Evolutionary conservation across 441 rosid species (phyloP), one percentile per base, ranked within the genome.

Genomic region (Gossypium gossypioides): DNA sequence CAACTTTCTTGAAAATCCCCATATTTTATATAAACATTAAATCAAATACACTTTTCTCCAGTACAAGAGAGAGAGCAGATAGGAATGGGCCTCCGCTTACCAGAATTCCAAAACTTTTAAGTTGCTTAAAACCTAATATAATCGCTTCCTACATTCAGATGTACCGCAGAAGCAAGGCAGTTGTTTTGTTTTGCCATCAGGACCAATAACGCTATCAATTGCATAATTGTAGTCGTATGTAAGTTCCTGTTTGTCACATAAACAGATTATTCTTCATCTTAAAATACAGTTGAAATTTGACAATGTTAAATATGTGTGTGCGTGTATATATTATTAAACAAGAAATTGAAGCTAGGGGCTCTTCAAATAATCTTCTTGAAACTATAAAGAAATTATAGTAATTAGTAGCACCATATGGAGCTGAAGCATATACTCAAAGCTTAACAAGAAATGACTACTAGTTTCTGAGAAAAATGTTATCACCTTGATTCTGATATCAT

Each of bases 201-300:
- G 87, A n/a, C 88, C 91, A 5, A 51, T 74, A 24, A 90, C 96
- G 44, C 94, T 89, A 79, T 90, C 88, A 10, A 90, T 87, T 6
- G 79, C 84, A 68, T 92, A 90, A n/a, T 95, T 96, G 71, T 94
- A 94, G 79, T 94, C 97, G 32, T 94, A 94, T 0, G 92, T 85
- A 4, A 94, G 91, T 74, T 94, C 94, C 97, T 91, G 73, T 59
- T 58, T 12, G 3, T 55, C 21, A 21, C 22, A 70, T 1, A 40
- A 34, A 13, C 52, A 40, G 37, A 70, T 22, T 21, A 55, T 37
- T 7, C 34, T 21, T 55, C 44, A 3, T 50, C 54, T 19, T 16
- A 2, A 40, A 64, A 22, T 57, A 42, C 9, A 6, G 3, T 62
- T 44, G n/a, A 2, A 67, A 48, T 37, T 37, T 37, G 42, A 37